A percentile compares a stretch with the other conserved stretches of the same genome.
phyloP scores from a whole-genome alignment of 306 rosid species.

The Gleditsia sinensis region DNA sequence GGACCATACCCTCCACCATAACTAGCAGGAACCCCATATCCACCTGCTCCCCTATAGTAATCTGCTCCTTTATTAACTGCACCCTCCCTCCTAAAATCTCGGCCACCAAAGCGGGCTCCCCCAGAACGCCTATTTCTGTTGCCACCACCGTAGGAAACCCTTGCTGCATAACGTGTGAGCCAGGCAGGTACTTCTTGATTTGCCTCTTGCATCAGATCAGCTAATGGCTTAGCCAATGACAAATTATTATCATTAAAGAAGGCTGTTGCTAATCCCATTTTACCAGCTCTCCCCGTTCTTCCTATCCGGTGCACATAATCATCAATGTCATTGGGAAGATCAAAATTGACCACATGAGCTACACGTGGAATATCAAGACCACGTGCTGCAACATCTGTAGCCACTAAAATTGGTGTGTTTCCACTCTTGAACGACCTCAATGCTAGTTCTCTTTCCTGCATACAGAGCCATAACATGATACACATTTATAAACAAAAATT shows the following conservation, averaged over 20 bases:
- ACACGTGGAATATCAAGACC: constrained; percentile 57
- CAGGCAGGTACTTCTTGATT: constrained; percentile 63
- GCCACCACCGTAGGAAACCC: constrained; percentile 43
- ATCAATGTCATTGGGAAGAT: constrained; percentile 26
- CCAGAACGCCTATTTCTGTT: constrained; percentile 14
- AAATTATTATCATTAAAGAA: constrained; percentile 55
- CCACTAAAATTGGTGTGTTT: constrained; percentile 51
- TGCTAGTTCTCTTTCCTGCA: constrained; percentile 65
- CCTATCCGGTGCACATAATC: constrained; percentile 59
- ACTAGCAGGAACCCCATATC: constrained; percentile 6
- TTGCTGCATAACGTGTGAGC: constrained; percentile 53
- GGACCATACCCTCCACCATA: constrained; percentile 24
- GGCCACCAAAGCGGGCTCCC: constrained; percentile 16
- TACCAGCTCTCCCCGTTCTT: constrained; percentile 64
- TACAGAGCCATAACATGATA: background rate
- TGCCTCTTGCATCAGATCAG: constrained; percentile 64
- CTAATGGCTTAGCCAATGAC: constrained; percentile 51
- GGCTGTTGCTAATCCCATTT: constrained; percentile 59
- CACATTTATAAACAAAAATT: background rate
- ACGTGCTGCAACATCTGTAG: constrained; percentile 67
- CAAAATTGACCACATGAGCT: constrained; percentile 19
- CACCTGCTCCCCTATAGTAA: background rate
- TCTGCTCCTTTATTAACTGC: constrained; percentile 1
- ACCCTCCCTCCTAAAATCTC: constrained; percentile 1
- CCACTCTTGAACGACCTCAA: constrained; percentile 45